A percentile compares a stretch with the other conserved stretches of the same genome.
Conservation (phyloP, 2,329 filamentous ascomycete genomes). For the Diaporthe sp. region DNA sequence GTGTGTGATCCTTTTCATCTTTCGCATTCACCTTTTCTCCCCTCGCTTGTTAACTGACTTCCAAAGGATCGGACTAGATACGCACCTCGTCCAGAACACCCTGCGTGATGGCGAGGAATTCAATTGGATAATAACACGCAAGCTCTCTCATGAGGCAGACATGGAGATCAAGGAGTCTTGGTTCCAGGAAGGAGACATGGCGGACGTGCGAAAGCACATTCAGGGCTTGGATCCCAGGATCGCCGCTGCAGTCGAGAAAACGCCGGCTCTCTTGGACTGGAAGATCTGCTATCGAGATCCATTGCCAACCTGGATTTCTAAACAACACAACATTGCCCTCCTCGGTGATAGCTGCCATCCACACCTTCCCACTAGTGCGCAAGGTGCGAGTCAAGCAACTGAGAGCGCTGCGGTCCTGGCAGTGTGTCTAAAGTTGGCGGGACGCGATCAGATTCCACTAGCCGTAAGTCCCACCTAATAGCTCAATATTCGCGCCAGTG, state of each 20-base stretch:
- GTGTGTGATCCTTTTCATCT: conserved; percentile 27
- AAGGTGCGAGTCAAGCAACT: conserved; percentile 67
- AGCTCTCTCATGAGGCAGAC: conserved; percentile 56
- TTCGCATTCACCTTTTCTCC: conserved; percentile 16
- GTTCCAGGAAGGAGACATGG: conserved; percentile 62
- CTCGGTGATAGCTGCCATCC: conserved; percentile 68
- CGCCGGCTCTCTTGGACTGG: conserved; percentile 63
- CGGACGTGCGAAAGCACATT: conserved; percentile 55
- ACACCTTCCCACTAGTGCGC: conserved; percentile 66
- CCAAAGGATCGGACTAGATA: conserved; percentile 56
- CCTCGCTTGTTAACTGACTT: neutral
- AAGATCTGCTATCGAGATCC: conserved; percentile 68
- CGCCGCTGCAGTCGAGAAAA: conserved; percentile 60
- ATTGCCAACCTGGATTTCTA: conserved; percentile 64
- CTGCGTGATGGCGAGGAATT: conserved; percentile 58
- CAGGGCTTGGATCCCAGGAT: conserved; percentile 59
- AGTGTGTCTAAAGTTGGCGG: conserved; percentile 58
- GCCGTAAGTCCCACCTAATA: conserved; percentile 48
- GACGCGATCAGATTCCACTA: conserved; percentile 55
- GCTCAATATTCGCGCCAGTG: neutral
- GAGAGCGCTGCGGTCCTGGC: conserved; percentile 64
- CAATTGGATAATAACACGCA: conserved; percentile 62
- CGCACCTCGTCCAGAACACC: conserved; percentile 59
- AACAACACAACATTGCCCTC: conserved; percentile 62
- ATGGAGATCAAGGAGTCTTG: conserved; percentile 62